Conservation (phyloP, 805 yeast species). For the Wickerhamomyces chambardii region DNA sequence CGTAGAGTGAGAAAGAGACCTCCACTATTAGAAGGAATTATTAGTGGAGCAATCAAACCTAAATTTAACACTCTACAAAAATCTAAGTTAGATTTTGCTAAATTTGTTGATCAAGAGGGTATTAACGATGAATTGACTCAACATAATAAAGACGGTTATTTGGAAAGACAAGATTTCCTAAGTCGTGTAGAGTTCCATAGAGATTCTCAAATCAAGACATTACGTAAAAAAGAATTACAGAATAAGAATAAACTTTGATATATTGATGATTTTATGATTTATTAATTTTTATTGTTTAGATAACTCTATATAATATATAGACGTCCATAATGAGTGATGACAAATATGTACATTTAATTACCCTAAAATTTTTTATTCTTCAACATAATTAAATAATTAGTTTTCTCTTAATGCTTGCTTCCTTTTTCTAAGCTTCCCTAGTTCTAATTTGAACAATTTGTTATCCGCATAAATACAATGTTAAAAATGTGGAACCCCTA, state of each 20-base stretch:
- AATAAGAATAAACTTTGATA: constrained; percentile 8
- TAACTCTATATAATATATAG: too few species aligned
- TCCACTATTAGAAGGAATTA: constrained; percentile 68
- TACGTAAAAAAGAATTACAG: constrained; percentile 24
- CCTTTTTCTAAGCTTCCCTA: not conserved
- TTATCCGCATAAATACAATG: too few species aligned
- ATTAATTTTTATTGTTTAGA: too few species aligned
- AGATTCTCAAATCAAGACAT: constrained; percentile 27
- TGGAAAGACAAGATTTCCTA: constrained; percentile 88
- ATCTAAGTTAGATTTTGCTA: constrained; percentile 90
- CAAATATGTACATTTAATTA: too few species aligned
- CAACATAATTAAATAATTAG: too few species aligned
- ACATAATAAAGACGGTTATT: constrained; percentile 83
- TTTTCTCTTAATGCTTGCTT: too few species aligned
- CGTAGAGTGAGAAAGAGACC: constrained; percentile 62
- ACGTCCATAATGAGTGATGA: too few species aligned
- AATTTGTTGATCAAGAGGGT: constrained; percentile 81
- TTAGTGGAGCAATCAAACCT: constrained; percentile 57
- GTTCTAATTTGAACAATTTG: too few species aligned
- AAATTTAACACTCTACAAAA: constrained; percentile 90
- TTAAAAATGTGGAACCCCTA: constrained; percentile 55
- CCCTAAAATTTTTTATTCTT: too few species aligned
- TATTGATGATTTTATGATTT: too few species aligned
- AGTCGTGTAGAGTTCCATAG: constrained; percentile 50
- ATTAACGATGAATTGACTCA: constrained; percentile 73